Conservation (phyloP, 805 yeast species). For the Ascoidea tarda region DNA sequence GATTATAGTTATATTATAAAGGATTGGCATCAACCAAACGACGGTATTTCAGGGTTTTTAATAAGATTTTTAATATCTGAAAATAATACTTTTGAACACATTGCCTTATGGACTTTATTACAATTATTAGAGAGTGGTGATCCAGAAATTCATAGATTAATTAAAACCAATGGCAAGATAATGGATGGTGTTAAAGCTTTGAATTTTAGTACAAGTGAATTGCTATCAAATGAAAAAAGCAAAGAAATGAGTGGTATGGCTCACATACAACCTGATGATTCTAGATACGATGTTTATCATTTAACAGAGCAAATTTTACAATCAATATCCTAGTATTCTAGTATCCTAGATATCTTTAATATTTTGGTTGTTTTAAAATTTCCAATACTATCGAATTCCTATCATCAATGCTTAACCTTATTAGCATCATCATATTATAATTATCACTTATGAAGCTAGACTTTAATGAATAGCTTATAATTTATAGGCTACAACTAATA, state of each 20-base stretch:
- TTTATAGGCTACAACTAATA: no score
- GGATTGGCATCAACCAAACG: conserved; percentile 67
- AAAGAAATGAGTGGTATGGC: conserved; percentile 11
- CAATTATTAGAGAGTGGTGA: conserved; percentile 86
- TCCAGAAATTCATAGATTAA: conserved; percentile 36
- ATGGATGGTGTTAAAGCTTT: conserved; percentile 38
- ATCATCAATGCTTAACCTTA: no score
- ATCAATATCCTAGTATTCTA: conserved; percentile 12
- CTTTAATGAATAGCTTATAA: no score
- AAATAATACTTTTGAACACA: conserved; percentile 93
- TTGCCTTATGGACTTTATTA: conserved; percentile 92
- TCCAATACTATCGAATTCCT: no score
- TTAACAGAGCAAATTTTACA: conserved; percentile 57
- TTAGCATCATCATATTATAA: no score
- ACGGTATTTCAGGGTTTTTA: conserved; percentile 79
- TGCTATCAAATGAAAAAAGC: conserved; percentile 6
- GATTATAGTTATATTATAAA: conserved; percentile 69
- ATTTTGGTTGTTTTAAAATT: no score
- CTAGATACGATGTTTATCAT: conserved; percentile 49
- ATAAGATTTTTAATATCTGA: conserved; percentile 66
- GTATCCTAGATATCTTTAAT: no score
- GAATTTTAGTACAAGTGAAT: conserved; percentile 13
- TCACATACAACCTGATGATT: conserved; percentile 38
- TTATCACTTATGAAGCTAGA: no score
- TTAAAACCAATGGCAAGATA: conserved; percentile 39